Base-by-base conservation (phyloP, 805 yeast genomes). In the Ogataea philodendri region DNA sequence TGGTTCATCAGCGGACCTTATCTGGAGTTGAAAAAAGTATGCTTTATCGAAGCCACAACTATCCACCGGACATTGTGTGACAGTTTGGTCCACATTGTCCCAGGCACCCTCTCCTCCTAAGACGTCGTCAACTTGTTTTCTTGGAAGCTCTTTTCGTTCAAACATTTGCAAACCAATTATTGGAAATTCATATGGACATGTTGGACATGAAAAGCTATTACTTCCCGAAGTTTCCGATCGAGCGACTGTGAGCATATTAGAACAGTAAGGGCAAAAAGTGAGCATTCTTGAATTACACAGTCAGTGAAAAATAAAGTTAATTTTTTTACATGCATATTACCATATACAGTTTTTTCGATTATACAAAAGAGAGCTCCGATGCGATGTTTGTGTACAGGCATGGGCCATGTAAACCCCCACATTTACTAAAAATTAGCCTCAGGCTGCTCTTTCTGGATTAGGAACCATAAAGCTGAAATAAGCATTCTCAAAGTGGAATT, bases 1-100 rank as follows among this genome's bases (percentile, higher is more conserved):
- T 15, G 98, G 98, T 67, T 93, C 98, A 72, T 93, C 98, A 2
- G 98, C 98, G 44, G 95, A 84, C 63, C 98, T 74, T 54, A 93
- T 93, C 62, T 93, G 98, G 41, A 93, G 68, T 65, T 93, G 97
- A 73, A 89, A 93, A 70, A 86, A 93, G 63, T 93, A 93, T 0
- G 98, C 98, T 62, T 87, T 86, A 48, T 78, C 84, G 46, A 82
- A 81, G 25, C 86, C 95, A 67, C 98, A 93, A 2, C 68, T 55
- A 39, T 86, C 95, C 27, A 77, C 70, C 3, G 97, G 96, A 69
- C 98, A 90, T 58, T 90, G 95, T 1, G 90, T 86, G 2, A 79
- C 69, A 0, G 97, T 93, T 58, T 93, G 97, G 57, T 93, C 98
- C 17, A 93, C 98, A 55, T 93, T 90, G 59, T 90, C 97, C 98